Conservation (phyloP, 768 basidiomycete species). For the Fomitopsis serialis region DNA sequence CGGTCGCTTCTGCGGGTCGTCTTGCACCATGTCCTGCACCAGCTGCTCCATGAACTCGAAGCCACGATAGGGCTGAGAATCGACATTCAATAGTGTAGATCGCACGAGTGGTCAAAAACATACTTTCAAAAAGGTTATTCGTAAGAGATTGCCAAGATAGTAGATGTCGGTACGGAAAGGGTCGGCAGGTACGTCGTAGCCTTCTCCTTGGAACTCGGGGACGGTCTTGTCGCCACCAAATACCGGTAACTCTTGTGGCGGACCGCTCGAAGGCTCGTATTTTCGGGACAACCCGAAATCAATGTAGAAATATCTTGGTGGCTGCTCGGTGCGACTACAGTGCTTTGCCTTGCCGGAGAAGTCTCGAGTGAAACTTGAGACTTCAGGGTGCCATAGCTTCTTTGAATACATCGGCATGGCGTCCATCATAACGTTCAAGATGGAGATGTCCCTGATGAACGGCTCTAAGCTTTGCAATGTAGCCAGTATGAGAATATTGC, state of each 20-base stretch:
- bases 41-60: conserved; percentile 29
- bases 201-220: conserved; percentile 11
- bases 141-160: conserved; percentile 12
- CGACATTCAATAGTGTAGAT: too few relatives aligned
- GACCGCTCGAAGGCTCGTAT: conserved; percentile 18
- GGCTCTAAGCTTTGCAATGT: neutral
- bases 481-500: neutral
- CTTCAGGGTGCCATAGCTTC: conserved; percentile 5
- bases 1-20: conserved; percentile 27
- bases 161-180: conserved; percentile 18
- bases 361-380: neutral
- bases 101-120: too few relatives aligned
- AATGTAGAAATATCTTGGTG: conserved; percentile 21
- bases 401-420: conserved; percentile 4
- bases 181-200: neutral
- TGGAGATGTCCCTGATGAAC: conserved; percentile 11
- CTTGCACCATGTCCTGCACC: conserved; percentile 26
- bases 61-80: too few relatives aligned
- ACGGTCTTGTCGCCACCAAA: conserved; percentile 13
- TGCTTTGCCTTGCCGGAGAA: conserved; percentile 17
- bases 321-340: conserved; percentile 17
- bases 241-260: conserved; percentile 4
- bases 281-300: conserved; percentile 17
- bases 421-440: conserved; percentile 13
- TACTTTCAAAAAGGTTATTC: conserved; percentile 6